Evolutionary conservation across 2,329 filamentous ascomycete genomes (phyloP).

Genomic region (Scedosporium dehoogii): DNA sequence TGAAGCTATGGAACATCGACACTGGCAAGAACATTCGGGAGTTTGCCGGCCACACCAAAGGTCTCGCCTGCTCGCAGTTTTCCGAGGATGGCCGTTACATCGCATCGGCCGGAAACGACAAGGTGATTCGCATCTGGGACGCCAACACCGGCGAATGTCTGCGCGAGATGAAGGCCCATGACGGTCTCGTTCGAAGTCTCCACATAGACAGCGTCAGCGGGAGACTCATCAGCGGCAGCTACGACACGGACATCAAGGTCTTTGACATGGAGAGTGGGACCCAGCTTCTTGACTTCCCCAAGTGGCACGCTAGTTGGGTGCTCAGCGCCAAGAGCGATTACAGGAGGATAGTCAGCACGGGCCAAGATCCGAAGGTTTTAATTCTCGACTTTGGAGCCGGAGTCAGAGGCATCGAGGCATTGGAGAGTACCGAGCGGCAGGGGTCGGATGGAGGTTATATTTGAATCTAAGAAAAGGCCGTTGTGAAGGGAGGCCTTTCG

Average conservation of each 20-base stretch:
- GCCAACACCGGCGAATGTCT: constrained; percentile 80
- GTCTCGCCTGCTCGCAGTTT: constrained; percentile 91
- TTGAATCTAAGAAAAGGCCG: not conserved
- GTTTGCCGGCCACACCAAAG: constrained; percentile 82
- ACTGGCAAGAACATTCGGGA: constrained; percentile 83
- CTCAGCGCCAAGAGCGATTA: constrained; percentile 94
- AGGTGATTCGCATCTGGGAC: constrained; percentile 93
- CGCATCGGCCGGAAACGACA: constrained; percentile 89
- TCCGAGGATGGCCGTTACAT: constrained; percentile 91
- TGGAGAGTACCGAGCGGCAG: constrained; percentile 33
- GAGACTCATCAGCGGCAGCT: constrained; percentile 82
- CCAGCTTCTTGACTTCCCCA: constrained; percentile 74
- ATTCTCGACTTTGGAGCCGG: constrained; percentile 82
- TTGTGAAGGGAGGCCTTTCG: not conserved
- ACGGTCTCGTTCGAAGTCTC: constrained; percentile 76
- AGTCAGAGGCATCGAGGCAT: constrained; percentile 43
- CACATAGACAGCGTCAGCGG: constrained; percentile 84
- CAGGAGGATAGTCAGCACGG: constrained; percentile 84
- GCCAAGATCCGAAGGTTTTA: constrained; percentile 84
- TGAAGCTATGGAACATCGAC: constrained; percentile 92
- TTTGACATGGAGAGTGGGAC: constrained; percentile 77
- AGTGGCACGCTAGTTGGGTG: constrained; percentile 96
- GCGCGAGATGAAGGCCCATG: constrained; percentile 71
- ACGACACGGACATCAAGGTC: constrained; percentile 92
- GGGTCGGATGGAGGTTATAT: not conserved